Conservation (phyloP, 2,329 filamentous ascomycete species). For the Epicoccum nigrum region DNA sequence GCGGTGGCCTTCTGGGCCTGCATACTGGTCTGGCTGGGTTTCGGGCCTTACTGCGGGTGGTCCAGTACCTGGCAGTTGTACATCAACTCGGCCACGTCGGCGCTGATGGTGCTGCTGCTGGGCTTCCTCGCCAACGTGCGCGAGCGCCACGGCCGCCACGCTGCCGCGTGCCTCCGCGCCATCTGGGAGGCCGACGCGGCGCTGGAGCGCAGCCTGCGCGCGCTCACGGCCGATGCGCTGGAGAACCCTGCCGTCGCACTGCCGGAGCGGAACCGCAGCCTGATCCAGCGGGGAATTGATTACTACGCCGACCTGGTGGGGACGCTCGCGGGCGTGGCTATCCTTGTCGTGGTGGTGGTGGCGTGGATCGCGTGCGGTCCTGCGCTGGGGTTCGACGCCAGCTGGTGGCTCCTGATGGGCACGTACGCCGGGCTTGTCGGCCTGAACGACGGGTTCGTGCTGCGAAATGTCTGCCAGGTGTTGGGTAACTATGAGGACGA, state of each 20-base stretch:
- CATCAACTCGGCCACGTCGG: conserved; percentile 10
- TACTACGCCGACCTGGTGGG: conserved; percentile 12
- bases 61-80: conserved; percentile 8
- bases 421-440: conserved; percentile 7
- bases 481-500: conserved; percentile 9
- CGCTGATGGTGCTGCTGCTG: conserved; percentile 8
- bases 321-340: conserved; percentile 8
- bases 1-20: conserved; percentile 6
- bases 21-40: conserved; percentile 7
- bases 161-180: not conserved
- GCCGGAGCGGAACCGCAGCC: not conserved
- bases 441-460: conserved; percentile 12
- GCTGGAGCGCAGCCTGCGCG: conserved; percentile 6
- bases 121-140: conserved; percentile 8
- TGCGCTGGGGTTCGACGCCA: conserved; percentile 4
- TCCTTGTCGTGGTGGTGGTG: conserved; percentile 5
- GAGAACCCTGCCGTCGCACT: not conserved
- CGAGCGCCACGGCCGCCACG: conserved; percentile 6
- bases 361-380: conserved; percentile 6
- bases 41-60: conserved; percentile 7
- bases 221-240: not conserved
- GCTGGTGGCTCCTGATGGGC: conserved; percentile 11
- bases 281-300: conserved; percentile 6
- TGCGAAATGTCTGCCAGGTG: conserved; percentile 6
- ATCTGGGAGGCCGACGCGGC: conserved; percentile 11